These are phyloP conservation scores for Solanum tarijense DNA, from an alignment of 257 asterid species.

Conservation along the genomic window DNA sequence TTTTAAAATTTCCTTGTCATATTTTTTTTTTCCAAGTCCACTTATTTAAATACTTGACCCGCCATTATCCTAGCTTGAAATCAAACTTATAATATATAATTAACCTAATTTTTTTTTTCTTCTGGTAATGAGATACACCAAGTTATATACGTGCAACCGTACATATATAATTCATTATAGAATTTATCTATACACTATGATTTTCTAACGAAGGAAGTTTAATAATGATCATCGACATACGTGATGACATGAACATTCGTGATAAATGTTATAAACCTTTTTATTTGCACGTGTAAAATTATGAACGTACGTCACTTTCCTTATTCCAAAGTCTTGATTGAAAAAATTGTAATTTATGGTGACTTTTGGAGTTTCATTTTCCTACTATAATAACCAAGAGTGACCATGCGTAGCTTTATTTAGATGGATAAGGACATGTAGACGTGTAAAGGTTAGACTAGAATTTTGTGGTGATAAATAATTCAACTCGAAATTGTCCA, in stretches of 20 bases:
- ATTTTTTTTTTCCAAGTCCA: background rate
- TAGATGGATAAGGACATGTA: background rate
- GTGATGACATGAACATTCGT: background rate
- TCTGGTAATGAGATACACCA: background rate
- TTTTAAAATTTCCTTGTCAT: background rate
- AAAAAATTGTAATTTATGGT: background rate
- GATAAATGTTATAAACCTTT: background rate
- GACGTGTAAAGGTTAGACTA: background rate
- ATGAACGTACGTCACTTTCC: background rate
- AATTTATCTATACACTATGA: background rate
- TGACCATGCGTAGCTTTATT: background rate
- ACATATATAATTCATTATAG: background rate
- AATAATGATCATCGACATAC: background rate
- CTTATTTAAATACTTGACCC: background rate
- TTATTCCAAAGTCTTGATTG: background rate
- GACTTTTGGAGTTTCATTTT: background rate
- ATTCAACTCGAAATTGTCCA: background rate
- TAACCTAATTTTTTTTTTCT: background rate
- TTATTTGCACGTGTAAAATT: background rate
- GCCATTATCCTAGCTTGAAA: background rate
- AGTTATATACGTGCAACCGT: background rate
- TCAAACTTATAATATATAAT: background rate
- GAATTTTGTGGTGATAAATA: background rate
- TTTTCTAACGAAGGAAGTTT: background rate
- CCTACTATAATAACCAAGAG: background rate